Evolutionary conservation across 2,329 filamentous ascomycete genomes (phyloP), one percentile per base, ranked within the genome.

Genomic region (Cyclaneusma minus): DNA sequence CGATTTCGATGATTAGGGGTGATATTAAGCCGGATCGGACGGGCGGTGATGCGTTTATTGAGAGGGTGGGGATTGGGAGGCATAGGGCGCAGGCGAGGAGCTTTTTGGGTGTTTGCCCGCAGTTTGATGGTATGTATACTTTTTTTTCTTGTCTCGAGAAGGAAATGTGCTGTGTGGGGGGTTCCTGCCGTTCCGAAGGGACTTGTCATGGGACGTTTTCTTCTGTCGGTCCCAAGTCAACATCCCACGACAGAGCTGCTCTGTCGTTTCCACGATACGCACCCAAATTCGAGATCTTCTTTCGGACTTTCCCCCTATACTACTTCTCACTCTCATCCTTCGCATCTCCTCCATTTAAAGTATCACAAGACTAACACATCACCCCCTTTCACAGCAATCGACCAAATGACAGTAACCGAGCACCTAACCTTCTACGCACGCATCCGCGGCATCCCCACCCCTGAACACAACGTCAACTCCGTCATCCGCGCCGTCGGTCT

Each of bases 101-200:
- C 2, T 68, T 83, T 39, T 64, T 94, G 0, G 87, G 87, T n/a
- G 85, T 94, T 0, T 94, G 85, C 41, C 85, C 87, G 0, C 85
- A 84, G 48, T 77, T 79, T 38, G 78, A 84, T 43, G 41, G 34
- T 36, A 32, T 10, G 35, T 29, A 5, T 19, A 15, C 6, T 13
- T n/a, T n/a, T 22, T 11, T n/a, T 20, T 20, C 18, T 11, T 20
- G 18, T 11, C n/a, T 8, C 8, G 8, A 20, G 8, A n/a, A n/a
- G n/a, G n/a, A n/a, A n/a, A n/a, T n/a, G n/a, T n/a, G n/a, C n/a
- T n/a, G n/a, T n/a, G n/a, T n/a, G n/a, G n/a, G n/a, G n/a, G n/a
- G n/a, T n/a, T n/a, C n/a, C n/a, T n/a, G n/a, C n/a, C n/a, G n/a
- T n/a, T n/a, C n/a, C n/a, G n/a, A n/a, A n/a, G n/a, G n/a, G n/a